Conservation (phyloP, 208 protist genomes). For the Perkinsela sp. region DNA sequence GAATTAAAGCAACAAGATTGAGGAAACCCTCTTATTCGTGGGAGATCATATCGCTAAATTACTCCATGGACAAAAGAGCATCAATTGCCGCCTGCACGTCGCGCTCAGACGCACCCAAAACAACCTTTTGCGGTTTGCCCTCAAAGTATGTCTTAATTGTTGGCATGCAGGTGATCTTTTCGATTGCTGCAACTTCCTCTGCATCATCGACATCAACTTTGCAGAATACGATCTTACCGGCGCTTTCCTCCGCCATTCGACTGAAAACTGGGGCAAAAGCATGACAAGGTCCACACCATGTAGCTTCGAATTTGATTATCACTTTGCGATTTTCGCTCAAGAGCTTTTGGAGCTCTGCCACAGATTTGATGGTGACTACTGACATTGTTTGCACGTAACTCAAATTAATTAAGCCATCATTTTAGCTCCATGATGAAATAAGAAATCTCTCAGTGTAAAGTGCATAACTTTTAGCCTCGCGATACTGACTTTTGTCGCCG, state of each 20-base stretch:
- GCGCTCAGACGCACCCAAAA: neutral
- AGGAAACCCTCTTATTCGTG: too few species aligned
- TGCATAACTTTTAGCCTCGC: too few species aligned
- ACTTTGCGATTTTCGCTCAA: neutral
- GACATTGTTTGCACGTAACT: too few species aligned
- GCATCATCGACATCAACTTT: neutral
- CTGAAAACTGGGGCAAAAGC: neutral
- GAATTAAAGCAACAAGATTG: too few species aligned
- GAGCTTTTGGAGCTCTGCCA: neutral
- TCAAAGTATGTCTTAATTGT: slow-evolving; percentile 1
- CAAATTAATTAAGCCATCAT: too few species aligned
- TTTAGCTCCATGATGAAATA: too few species aligned
- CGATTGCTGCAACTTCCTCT: neutral
- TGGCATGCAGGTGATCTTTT: neutral
- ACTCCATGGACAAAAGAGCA: too few species aligned
- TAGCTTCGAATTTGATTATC: neutral
- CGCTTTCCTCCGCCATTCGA: neutral
- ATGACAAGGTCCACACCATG: neutral
- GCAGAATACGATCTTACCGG: neutral
- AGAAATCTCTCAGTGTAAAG: too few species aligned
- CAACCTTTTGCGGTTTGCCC: neutral
- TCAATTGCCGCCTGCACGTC: neutral
- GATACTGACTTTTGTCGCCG: too few species aligned
- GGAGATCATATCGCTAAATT: too few species aligned
- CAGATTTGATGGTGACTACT: neutral